These are phyloP conservation scores for Keithomyces neogunnii DNA, from an alignment of 2,329 filamentous ascomycete genomes.

Conservation along the genomic window DNA sequence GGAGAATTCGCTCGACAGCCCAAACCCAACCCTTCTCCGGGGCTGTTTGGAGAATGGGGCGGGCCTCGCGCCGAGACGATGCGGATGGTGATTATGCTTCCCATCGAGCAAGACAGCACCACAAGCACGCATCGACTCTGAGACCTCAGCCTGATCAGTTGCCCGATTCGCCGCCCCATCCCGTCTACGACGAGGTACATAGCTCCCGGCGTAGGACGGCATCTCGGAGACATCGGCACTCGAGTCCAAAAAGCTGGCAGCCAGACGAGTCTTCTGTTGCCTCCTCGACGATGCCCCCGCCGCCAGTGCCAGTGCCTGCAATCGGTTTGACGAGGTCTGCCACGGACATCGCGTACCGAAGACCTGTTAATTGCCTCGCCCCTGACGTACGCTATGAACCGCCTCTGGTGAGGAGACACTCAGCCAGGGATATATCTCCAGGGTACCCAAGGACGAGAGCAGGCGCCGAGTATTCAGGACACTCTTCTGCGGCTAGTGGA, in stretches of 20 bases:
- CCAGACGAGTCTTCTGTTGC: conserved; percentile 12
- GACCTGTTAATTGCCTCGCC: conserved; percentile 18
- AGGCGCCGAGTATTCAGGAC: background rate
- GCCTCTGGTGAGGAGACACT: conserved; percentile 3
- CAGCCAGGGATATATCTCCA: conserved; percentile 12
- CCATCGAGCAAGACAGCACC: conserved; percentile 18
- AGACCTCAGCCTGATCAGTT: conserved; percentile 8
- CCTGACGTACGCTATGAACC: conserved; percentile 13
- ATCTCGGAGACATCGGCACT: conserved; percentile 13
- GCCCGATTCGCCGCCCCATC: conserved; percentile 20
- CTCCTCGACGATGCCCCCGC: conserved; percentile 17
- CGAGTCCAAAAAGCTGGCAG: conserved; percentile 17
- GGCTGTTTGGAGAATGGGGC: conserved; percentile 21
- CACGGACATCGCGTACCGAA: conserved; percentile 20
- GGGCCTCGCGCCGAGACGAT: conserved; percentile 21
- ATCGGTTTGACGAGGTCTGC: conserved; percentile 16
- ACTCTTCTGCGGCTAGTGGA: conserved; percentile 4
- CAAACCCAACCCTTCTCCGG: conserved; percentile 16
- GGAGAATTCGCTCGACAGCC: conserved; percentile 10
- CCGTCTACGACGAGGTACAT: conserved; percentile 20
- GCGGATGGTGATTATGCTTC: conserved; percentile 18
- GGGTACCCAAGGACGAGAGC: conserved; percentile 3
- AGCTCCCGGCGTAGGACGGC: conserved; percentile 21
- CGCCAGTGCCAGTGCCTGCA: conserved; percentile 12
- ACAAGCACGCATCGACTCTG: conserved; percentile 10